These are phyloP conservation scores for Pinus taeda DNA, from an alignment of 75 land plant species.

Conservation along the genomic window DNA sequence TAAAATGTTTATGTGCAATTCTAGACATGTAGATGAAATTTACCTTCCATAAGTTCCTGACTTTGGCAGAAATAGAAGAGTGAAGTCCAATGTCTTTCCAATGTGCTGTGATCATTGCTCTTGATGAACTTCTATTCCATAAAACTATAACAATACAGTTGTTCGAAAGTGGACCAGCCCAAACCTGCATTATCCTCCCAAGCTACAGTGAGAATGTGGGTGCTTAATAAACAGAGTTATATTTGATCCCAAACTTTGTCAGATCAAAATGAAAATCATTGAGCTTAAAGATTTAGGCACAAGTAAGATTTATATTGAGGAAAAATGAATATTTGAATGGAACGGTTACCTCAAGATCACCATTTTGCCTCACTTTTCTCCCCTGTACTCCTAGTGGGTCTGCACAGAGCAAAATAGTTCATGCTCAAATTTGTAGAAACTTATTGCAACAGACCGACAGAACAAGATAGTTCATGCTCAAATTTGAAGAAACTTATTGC, in stretches of 20 bases:
- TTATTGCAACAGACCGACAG: neutral
- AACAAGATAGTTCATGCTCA: neutral
- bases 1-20: neutral
- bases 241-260: no score
- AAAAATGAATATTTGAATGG: neutral
- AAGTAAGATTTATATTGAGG: neutral
- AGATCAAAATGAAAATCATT: slow-evolving; percentile 17
- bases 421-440: neutral
- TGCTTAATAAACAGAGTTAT: no score
- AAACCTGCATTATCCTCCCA: slow-evolving; percentile 47
- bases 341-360: slow-evolving; percentile 49
- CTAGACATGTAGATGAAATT: neutral
- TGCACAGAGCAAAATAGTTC: slow-evolving; percentile 10
- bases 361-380: slow-evolving; percentile 51
- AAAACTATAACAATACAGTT: slow-evolving; percentile 59
- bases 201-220: neutral
- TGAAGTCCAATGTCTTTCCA: slow-evolving; percentile 70
- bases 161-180: slow-evolving; percentile 89
- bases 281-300: neutral
- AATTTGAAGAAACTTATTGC: neutral
- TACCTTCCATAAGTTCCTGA: slow-evolving; percentile 90
- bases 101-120: slow-evolving; percentile 39
- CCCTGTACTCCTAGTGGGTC: slow-evolving; percentile 80
- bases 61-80: slow-evolving; percentile 26
- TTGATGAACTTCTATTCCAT: slow-evolving; percentile 72